These are phyloP conservation scores for Vararia minispora DNA, from an alignment of 768 basidiomycete genomes.

Conservation along the genomic window DNA sequence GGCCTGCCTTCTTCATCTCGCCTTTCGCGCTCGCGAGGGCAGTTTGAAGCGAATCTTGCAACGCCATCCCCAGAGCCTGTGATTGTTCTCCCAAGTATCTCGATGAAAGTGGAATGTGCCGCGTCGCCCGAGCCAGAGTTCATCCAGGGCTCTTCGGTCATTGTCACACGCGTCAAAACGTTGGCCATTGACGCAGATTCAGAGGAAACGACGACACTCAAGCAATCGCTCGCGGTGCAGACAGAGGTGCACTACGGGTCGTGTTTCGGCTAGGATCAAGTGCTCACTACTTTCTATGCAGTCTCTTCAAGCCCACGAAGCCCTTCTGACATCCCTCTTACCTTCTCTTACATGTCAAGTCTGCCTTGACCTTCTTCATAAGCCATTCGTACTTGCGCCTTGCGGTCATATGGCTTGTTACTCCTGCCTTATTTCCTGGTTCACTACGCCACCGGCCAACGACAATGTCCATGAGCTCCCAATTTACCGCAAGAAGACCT, in stretches of 20 bases:
- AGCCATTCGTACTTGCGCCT: conserved; percentile 63
- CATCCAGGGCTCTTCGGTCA: conserved; percentile 1
- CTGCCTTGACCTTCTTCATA: conserved; percentile 63
- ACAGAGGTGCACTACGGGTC: conserved; percentile 1
- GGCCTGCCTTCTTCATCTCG: neutral
- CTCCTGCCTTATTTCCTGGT: conserved; percentile 67
- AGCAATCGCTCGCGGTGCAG: neutral
- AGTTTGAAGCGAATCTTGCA: neutral
- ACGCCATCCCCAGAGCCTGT: neutral
- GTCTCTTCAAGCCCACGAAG: conserved; percentile 31
- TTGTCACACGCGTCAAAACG: neutral
- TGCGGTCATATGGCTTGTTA: conserved; percentile 71
- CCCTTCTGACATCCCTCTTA: conserved; percentile 40
- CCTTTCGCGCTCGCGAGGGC: too few relatives aligned
- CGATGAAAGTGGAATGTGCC: too few relatives aligned
- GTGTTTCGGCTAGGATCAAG: conserved; percentile 8
- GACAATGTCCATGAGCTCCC: conserved; percentile 10
- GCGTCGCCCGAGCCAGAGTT: conserved; percentile 3
- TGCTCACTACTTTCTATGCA: neutral
- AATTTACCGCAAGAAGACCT: conserved; percentile 28
- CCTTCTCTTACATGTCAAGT: conserved; percentile 68
- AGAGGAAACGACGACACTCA: neutral
- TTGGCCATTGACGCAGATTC: neutral
- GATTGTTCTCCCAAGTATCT: too few relatives aligned
- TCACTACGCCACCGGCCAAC: conserved; percentile 32